Conservation (phyloP, 2,329 filamentous ascomycete genomes). For the Fusarium illudens region DNA sequence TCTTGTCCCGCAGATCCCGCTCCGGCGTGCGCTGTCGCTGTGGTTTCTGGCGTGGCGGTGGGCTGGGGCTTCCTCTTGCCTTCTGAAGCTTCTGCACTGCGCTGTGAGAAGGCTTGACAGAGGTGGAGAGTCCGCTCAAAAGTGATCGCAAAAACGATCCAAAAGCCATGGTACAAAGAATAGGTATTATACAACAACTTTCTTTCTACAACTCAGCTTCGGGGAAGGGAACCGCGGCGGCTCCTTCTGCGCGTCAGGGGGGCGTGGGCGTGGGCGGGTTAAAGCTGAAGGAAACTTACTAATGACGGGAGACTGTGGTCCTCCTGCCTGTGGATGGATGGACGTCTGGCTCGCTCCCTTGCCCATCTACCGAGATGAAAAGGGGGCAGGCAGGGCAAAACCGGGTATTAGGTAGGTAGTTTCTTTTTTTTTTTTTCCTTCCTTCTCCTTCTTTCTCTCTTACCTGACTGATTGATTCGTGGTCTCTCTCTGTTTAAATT, state of each 20-base stretch:
- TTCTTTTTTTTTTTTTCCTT: neutral
- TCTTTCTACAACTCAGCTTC: too few species aligned
- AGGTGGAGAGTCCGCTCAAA: constrained; percentile 6
- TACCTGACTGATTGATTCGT: neutral
- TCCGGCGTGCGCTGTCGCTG: neutral
- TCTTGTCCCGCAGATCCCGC: neutral
- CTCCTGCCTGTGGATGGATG: too few species aligned
- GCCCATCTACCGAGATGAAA: neutral
- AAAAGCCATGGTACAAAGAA: constrained; percentile 11
- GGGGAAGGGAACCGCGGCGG: constrained; percentile 1
- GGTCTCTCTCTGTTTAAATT: neutral
- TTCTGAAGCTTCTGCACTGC: constrained; percentile 2
- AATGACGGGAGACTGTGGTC: neutral
- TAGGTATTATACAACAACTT: too few species aligned
- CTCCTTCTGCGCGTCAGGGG: constrained; percentile 4
- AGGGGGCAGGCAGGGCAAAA: neutral
- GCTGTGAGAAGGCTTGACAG: constrained; percentile 3
- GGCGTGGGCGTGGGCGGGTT: neutral
- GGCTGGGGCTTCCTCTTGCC: neutral
- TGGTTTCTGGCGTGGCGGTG: neutral
- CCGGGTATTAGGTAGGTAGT: neutral
- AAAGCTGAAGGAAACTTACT: neutral
- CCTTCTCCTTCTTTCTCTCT: neutral
- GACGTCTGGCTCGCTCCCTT: neutral
- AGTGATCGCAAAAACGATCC: constrained; percentile 25